Conservation (phyloP, 2,329 filamentous ascomycete species). For the Hypoxylon sp. region DNA sequence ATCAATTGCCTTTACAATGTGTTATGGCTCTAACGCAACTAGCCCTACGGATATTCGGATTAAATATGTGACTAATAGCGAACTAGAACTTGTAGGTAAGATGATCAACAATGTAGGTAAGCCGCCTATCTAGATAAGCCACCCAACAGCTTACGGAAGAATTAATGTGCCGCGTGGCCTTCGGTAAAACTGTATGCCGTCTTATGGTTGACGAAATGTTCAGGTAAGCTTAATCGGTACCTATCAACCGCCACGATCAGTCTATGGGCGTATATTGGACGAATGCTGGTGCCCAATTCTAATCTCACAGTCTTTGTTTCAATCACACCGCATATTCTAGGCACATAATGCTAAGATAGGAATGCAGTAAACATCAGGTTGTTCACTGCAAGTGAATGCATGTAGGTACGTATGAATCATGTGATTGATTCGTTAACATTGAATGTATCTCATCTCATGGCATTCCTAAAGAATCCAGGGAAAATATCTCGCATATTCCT, state of each 20-base stretch:
- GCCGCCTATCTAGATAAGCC: constrained; percentile 5
- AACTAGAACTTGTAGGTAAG: background rate
- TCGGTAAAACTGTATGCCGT: background rate
- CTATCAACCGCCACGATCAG: background rate
- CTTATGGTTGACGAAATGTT: background rate
- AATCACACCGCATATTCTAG: constrained; percentile 6
- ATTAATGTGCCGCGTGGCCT: background rate
- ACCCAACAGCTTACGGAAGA: constrained; percentile 1
- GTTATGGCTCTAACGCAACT: background rate
- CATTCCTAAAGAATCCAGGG: background rate
- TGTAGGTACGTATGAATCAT: background rate
- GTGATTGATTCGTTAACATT: background rate
- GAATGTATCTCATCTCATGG: background rate
- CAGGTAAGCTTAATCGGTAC: background rate
- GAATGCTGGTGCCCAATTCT: background rate
- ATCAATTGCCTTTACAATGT: background rate
- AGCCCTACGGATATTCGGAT: background rate
- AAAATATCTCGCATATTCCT: background rate
- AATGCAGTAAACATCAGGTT: constrained; percentile 1
- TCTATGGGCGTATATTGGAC: background rate
- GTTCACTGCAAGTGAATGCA: background rate
- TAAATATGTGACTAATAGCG: background rate
- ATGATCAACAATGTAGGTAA: background rate
- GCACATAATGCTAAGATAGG: background rate
- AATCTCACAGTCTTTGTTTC: background rate